phyloP scores from a whole-genome alignment of 495 filamentous ascomycete species.

The Halenospora varia region DNA sequence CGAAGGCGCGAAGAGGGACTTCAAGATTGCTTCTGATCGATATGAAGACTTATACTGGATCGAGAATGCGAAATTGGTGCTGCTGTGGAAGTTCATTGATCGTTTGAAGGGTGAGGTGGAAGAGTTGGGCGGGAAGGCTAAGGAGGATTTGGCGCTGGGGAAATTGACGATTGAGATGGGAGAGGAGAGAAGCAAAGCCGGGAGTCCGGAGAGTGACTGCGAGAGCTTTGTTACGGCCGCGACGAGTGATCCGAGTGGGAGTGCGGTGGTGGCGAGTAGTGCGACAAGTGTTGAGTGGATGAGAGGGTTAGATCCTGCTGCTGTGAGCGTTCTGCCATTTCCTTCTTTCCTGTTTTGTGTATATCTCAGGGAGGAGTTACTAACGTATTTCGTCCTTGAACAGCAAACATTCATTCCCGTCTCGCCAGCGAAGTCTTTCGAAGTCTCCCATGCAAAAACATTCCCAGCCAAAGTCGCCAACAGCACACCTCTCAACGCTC shows the following conservation, averaged over 20 bases:
- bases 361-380: too few species aligned
- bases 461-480: too few species aligned
- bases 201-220: neutral
- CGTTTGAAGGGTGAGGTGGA: neutral
- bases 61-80: neutral
- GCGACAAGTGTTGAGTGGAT: neutral
- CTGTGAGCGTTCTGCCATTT: neutral
- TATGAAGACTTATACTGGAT: neutral
- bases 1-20: neutral
- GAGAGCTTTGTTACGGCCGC: neutral
- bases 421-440: neutral
- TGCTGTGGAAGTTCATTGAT: constrained; percentile 6
- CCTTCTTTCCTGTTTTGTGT: neutral
- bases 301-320: neutral
- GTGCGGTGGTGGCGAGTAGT: neutral
- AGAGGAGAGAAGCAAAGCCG: too few species aligned
- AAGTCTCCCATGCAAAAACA: too few species aligned
- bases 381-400: neutral
- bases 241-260: neutral
- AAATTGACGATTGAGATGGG: neutral
- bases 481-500: too few species aligned
- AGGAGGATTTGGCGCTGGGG: neutral
- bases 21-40: neutral
- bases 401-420: constrained; percentile 3
- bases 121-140: neutral